Percentiles rank a stretch among this genome's conserved stretches.
phyloP scores from a whole-genome alignment of 2,329 filamentous ascomycete genomes.

The Plenodomus lindquistii region DNA sequence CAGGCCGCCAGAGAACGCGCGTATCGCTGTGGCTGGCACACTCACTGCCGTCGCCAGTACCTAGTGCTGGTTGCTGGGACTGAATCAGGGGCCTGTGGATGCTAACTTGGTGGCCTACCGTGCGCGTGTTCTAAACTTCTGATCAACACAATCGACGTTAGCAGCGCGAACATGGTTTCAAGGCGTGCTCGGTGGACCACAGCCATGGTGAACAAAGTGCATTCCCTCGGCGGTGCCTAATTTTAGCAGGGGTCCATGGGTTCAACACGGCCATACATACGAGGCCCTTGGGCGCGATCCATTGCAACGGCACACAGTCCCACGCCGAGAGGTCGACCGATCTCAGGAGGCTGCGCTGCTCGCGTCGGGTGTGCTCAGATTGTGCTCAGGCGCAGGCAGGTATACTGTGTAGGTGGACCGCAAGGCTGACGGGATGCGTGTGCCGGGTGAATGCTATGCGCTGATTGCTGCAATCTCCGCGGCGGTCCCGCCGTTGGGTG shows the following conservation, averaged over 20 bases:
- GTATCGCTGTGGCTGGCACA: conserved; percentile 17
- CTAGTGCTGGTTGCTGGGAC: conserved; percentile 15
- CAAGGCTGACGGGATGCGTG: conserved; percentile 30
- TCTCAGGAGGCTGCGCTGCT: conserved; percentile 20
- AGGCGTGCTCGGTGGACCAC: conserved; percentile 27
- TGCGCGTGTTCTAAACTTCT: conserved; percentile 9
- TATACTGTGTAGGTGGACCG: conserved; percentile 2
- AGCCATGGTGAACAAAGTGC: conserved; percentile 20
- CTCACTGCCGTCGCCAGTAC: conserved; percentile 10
- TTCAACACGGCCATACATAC: conserved; percentile 12
- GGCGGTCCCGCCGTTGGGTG: conserved; percentile 34
- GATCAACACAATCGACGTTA: conserved; percentile 21
- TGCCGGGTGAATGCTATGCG: conserved; percentile 23
- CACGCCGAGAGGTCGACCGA: conserved; percentile 24
- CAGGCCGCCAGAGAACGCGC: conserved; percentile 21
- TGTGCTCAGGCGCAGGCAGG: conserved; percentile 3
- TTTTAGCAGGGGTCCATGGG: conserved; percentile 14
- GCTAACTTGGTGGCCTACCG: conserved; percentile 12
- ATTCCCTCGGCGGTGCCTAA: conserved; percentile 33
- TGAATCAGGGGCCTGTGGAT: conserved; percentile 16
- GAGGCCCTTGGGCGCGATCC: conserved; percentile 25
- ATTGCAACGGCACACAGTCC: conserved; percentile 31
- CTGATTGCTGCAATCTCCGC: conserved; percentile 43
- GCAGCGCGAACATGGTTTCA: conserved; percentile 38
- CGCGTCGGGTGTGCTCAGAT: conserved; percentile 22